Conservation (phyloP, 2,329 filamentous ascomycete genomes). For the Colletotrichum destructivum region DNA sequence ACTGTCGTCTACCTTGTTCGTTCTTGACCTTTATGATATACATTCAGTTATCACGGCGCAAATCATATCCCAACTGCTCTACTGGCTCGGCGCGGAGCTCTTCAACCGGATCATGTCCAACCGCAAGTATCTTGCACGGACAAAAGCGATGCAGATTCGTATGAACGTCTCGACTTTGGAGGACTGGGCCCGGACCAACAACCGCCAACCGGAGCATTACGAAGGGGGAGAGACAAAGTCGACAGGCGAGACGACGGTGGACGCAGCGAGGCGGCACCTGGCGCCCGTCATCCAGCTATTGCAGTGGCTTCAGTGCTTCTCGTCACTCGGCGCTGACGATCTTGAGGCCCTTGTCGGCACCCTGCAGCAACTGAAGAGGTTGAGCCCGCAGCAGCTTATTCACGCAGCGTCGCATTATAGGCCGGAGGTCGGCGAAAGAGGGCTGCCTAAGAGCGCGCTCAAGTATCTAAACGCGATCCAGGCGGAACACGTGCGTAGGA, state of each 20-base stretch:
- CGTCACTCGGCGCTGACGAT: constrained; percentile 88
- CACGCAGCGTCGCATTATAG: constrained; percentile 95
- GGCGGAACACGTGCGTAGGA: constrained; percentile 76
- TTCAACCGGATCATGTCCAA: constrained; percentile 99
- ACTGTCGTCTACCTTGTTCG: constrained; percentile 94
- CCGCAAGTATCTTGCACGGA: constrained; percentile 92
- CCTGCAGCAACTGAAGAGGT: constrained; percentile 86
- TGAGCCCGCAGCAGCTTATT: constrained; percentile 90
- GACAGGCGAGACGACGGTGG: constrained; percentile 88
- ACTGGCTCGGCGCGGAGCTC: constrained; percentile 95
- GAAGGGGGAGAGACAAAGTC: constrained; percentile 91
- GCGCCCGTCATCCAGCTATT: constrained; percentile 93
- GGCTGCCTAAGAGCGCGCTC: constrained; percentile 87
- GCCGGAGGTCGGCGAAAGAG: constrained; percentile 95
- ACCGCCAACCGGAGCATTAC: constrained; percentile 94
- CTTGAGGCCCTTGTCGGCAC: constrained; percentile 90
- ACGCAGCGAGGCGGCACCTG: constrained; percentile 86
- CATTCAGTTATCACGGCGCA: constrained; percentile 97
- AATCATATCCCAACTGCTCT: constrained; percentile 91
- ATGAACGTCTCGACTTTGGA: constrained; percentile 98
- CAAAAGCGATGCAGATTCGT: constrained; percentile 99
- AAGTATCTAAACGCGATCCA: constrained; percentile 89
- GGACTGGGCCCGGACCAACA: constrained; percentile 96
- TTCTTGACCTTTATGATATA: constrained; percentile 98
- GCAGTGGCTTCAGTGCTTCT: constrained; percentile 98